phyloP scores from a whole-genome alignment of 257 asterid genomes.

The Anisodus tanguticus region DNA sequence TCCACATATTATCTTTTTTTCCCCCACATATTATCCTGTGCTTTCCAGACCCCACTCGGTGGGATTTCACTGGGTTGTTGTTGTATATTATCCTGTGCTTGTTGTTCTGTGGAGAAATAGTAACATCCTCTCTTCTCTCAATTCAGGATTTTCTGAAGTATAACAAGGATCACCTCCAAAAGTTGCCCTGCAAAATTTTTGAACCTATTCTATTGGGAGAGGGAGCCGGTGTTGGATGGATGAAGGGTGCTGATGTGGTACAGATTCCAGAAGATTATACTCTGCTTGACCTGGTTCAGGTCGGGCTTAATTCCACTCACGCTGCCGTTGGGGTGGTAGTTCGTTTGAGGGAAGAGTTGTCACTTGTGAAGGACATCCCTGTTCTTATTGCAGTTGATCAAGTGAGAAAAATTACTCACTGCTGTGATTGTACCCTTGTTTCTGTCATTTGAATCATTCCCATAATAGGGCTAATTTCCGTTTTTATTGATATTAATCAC shows the following conservation, averaged over 20 bases:
- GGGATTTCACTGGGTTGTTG: no score
- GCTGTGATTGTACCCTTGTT: neutral
- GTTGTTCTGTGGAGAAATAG: neutral
- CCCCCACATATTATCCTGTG: neutral
- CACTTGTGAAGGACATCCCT: conserved; percentile 79
- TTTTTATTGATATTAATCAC: conserved; percentile 40
- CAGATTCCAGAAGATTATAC: conserved; percentile 70
- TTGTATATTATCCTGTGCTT: neutral
- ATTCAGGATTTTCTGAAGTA: conserved; percentile 81
- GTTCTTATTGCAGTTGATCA: conserved; percentile 95
- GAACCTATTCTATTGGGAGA: conserved; percentile 90
- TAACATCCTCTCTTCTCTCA: conserved; percentile 21
- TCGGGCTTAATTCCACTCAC: conserved; percentile 68
- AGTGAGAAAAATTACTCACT: conserved; percentile 52
- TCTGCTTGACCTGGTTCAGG: conserved; percentile 71
- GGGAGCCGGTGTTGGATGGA: conserved; percentile 91
- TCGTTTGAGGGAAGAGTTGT: conserved; percentile 89
- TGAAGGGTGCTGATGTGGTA: conserved; percentile 66
- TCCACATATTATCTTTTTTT: neutral
- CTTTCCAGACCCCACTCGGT: neutral
- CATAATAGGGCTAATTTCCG: conserved; percentile 28
- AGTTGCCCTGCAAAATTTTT: conserved; percentile 61
- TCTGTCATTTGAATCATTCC: conserved; percentile 21
- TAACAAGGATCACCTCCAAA: conserved; percentile 64
- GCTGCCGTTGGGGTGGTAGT: conserved; percentile 91